Evolutionary conservation across 1,139 yeast genomes (phyloP).

Genomic region (Protomyces macrosporus): DNA sequence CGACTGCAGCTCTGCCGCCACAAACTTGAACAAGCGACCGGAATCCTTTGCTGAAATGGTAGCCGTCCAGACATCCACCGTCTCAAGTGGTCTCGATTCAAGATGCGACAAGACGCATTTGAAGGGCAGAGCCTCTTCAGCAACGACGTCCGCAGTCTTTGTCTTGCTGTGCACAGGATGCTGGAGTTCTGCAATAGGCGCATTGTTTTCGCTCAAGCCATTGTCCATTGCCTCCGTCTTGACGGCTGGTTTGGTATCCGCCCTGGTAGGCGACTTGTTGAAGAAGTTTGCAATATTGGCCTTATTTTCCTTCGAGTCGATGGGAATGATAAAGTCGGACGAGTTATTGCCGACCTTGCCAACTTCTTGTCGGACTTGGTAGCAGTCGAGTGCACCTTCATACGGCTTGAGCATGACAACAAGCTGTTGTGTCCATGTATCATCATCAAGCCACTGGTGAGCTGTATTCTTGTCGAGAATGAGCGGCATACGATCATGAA

Average conservation of each 20-base stretch:
- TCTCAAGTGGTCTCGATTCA: slow-evolving; percentile 25
- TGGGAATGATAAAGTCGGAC: slow-evolving; percentile 19
- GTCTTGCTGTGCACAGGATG: not conserved
- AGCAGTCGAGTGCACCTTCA: slow-evolving; percentile 43
- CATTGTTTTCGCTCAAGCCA: slow-evolving; percentile 13
- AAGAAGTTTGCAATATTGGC: slow-evolving; percentile 24
- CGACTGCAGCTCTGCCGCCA: not conserved
- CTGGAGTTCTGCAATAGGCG: slow-evolving; percentile 11
- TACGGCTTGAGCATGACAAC: slow-evolving; percentile 9
- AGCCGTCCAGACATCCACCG: slow-evolving; percentile 27
- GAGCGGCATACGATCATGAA: slow-evolving; percentile 73
- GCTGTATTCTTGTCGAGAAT: slow-evolving; percentile 49
- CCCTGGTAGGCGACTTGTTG: slow-evolving; percentile 16
- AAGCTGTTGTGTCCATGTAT: slow-evolving; percentile 33
- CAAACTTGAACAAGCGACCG: slow-evolving; percentile 7
- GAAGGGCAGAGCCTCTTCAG: slow-evolving; percentile 24
- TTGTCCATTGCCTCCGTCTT: slow-evolving; percentile 7
- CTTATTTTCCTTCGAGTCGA: slow-evolving; percentile 21
- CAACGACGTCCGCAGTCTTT: not conserved
- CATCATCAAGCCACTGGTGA: slow-evolving; percentile 57
- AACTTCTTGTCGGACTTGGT: slow-evolving; percentile 57
- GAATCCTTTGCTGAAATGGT: slow-evolving; percentile 10
- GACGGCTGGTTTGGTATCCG: not conserved
- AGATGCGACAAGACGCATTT: slow-evolving; percentile 23
- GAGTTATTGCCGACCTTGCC: slow-evolving; percentile 58